phyloP scores from a whole-genome alignment of 2,329 filamentous ascomycete species.

The Ascochyta viciae-villosae region DNA sequence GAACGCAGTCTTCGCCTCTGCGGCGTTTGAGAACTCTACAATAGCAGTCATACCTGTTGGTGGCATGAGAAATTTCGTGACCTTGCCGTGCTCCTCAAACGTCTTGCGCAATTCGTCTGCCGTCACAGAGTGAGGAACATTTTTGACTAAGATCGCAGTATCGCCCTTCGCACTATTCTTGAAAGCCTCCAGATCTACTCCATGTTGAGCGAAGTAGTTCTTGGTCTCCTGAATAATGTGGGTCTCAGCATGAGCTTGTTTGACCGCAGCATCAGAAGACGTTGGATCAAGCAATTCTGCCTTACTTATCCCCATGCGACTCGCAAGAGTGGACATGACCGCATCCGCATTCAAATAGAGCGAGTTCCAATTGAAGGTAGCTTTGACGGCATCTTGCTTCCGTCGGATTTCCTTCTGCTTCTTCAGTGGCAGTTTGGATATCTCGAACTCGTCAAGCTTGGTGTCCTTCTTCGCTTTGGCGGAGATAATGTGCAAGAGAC shows the following conservation, averaged over 20 bases:
- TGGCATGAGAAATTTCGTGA: conserved; percentile 86
- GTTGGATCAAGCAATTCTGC: conserved; percentile 94
- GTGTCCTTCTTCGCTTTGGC: conserved; percentile 81
- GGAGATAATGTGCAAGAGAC: conserved; percentile 88
- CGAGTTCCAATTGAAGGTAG: conserved; percentile 97
- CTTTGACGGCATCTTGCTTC: conserved; percentile 78
- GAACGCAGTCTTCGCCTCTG: conserved; percentile 84
- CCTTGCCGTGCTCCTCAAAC: conserved; percentile 84
- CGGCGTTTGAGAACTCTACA: conserved; percentile 81
- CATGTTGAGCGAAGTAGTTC: conserved; percentile 84
- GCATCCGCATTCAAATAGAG: conserved; percentile 97
- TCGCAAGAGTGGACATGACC: conserved; percentile 87
- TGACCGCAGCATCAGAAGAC: conserved; percentile 90
- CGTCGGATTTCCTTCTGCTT: conserved; percentile 91
- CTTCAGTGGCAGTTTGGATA: conserved; percentile 92
- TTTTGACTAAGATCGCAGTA: conserved; percentile 89
- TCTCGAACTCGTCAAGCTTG: conserved; percentile 83
- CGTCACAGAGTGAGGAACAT: conserved; percentile 85
- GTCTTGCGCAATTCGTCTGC: conserved; percentile 78
- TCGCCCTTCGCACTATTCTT: conserved; percentile 85
- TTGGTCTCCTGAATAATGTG: conserved; percentile 97
- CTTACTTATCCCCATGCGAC: conserved; percentile 87
- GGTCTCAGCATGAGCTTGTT: conserved; percentile 96
- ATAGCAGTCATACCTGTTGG: conserved; percentile 93
- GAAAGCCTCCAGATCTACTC: conserved; percentile 91